These are phyloP conservation scores for Aspergillus sp. DNA, from an alignment of 2,329 filamentous ascomycete species.

Conservation along the genomic window DNA sequence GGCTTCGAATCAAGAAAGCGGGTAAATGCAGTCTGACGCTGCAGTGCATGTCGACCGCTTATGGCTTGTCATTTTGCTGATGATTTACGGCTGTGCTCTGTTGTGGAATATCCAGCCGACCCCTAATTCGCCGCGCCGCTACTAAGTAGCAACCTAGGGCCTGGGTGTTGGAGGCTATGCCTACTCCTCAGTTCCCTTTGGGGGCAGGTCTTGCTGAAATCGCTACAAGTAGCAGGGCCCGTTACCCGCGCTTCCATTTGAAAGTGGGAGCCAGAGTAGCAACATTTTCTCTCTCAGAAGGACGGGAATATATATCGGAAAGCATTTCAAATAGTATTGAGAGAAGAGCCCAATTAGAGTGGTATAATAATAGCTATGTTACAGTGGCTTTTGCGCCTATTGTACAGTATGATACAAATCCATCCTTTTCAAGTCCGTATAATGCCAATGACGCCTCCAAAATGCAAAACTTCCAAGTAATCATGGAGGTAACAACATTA, in stretches of 20 bases:
- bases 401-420: constrained; percentile 20
- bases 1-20: neutral
- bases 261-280: neutral
- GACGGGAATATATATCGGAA: neutral
- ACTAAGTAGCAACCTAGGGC: no score
- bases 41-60: neutral
- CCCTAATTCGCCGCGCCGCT: no score
- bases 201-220: no score
- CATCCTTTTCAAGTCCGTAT: neutral
- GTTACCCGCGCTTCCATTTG: no score
- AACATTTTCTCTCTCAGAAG: neutral
- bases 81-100: neutral
- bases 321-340: constrained; percentile 11
- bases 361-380: constrained; percentile 9
- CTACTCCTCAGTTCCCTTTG: no score
- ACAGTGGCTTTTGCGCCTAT: constrained; percentile 12
- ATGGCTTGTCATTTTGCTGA: neutral
- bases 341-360: constrained; percentile 24
- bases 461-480: neutral
- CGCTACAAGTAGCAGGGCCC: no score
- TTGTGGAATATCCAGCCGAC: neutral
- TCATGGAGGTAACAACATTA: neutral
- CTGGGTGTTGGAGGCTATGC: no score
- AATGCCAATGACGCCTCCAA: constrained; percentile 6
- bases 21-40: neutral